Percentiles rank a stretch among this genome's conserved stretches.
Conservation (phyloP, 2,329 filamentous ascomycete species). For the Trichoderma sp. region DNA sequence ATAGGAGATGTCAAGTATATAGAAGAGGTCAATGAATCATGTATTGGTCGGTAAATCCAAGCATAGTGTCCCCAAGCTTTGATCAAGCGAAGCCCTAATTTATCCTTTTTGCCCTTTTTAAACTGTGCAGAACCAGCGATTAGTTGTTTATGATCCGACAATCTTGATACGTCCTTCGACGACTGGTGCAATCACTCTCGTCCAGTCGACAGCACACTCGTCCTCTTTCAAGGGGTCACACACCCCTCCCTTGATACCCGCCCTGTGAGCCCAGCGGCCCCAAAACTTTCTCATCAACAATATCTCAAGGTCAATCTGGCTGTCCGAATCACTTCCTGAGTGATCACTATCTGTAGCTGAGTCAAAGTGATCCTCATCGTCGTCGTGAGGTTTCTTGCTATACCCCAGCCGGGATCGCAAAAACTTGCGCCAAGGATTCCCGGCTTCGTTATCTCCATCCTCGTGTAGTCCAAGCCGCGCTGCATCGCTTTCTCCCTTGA, state of each 20-base stretch:
- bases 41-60: background rate
- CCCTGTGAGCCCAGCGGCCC: slow-evolving; percentile 68
- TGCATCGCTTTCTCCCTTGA: slow-evolving; percentile 36
- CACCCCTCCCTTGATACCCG: slow-evolving; percentile 55
- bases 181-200: slow-evolving; percentile 71
- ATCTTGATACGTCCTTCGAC: slow-evolving; percentile 71
- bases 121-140: background rate
- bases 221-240: slow-evolving; percentile 56
- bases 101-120: background rate
- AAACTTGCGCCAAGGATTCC: slow-evolving; percentile 37
- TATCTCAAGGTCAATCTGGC: slow-evolving; percentile 53
- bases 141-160: slow-evolving; percentile 28
- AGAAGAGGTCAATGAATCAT: background rate
- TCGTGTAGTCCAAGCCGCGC: slow-evolving; percentile 25
- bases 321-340: slow-evolving; percentile 36
- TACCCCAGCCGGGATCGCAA: slow-evolving; percentile 36
- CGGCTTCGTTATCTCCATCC: slow-evolving; percentile 23
- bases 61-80: background rate
- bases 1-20: background rate
- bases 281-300: slow-evolving; percentile 66
- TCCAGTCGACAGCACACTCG: slow-evolving; percentile 69
- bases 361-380: slow-evolving; percentile 45
- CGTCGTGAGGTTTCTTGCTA: slow-evolving; percentile 33
- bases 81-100: background rate
- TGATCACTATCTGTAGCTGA: slow-evolving; percentile 28